Percentiles rank a stretch among this genome's conserved stretches.
phyloP scores from a whole-genome alignment of 176 grass and related monocot species.

The Eremochloa ophiuroides region DNA sequence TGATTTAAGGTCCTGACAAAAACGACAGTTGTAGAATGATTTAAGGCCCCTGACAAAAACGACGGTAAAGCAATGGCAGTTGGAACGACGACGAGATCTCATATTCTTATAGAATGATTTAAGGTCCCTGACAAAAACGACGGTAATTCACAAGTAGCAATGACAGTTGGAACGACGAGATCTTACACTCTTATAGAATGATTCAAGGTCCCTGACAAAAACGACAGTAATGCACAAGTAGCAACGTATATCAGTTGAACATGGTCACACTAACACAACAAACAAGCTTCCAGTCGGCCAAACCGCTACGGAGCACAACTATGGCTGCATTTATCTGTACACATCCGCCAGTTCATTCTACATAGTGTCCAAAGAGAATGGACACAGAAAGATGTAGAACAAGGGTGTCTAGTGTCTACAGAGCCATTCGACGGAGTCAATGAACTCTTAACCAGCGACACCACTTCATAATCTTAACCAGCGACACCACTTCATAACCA shows the following conservation, averaged over 20 bases:
- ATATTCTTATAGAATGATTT: too few species aligned
- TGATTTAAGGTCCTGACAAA: too few species aligned
- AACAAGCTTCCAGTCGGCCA: constrained; percentile 27
- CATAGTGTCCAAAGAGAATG: background rate
- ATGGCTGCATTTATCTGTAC: constrained; percentile 51
- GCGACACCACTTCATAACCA: background rate
- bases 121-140: too few species aligned
- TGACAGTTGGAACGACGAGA: background rate
- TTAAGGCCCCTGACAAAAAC: too few species aligned
- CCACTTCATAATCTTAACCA: background rate
- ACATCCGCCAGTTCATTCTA: constrained; percentile 17
- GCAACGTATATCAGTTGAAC: background rate
- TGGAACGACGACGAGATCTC: too few species aligned
- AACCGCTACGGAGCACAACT: constrained; percentile 1
- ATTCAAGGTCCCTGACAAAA: background rate
- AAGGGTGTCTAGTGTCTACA: constrained; percentile 4
- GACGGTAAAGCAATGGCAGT: too few species aligned
- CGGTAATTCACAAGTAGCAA: too few species aligned
- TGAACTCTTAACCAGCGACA: background rate
- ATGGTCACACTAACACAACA: background rate
- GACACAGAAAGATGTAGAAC: background rate
- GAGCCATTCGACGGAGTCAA: background rate
- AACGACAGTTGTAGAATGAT: too few species aligned
- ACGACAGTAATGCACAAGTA: background rate
- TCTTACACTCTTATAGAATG: background rate